A percentile compares a stretch with the other conserved stretches of the same genome.
Conservation (phyloP, 1,139 yeast species). For the Yamadazyma pseudoaaseri region DNA sequence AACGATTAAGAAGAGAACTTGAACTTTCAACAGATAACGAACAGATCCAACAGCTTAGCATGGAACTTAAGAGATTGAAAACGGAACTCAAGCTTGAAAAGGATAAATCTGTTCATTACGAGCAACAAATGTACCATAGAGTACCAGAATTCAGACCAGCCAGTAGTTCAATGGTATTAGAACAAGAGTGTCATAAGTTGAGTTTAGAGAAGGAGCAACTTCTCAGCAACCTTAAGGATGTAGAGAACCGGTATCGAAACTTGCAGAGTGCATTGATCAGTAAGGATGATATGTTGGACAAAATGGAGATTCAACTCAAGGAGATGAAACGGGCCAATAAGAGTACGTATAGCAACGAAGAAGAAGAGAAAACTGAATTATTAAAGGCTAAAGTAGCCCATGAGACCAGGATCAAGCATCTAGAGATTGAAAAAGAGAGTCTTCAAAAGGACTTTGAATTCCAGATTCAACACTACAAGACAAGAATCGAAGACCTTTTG, state of each 20-base stretch:
- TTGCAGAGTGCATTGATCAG: constrained; percentile 19
- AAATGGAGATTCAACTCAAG: constrained; percentile 24
- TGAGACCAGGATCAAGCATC: constrained; percentile 33
- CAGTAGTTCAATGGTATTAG: constrained; percentile 8
- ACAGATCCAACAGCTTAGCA: constrained; percentile 11
- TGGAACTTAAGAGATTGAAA: constrained; percentile 28
- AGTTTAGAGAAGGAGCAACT: constrained; percentile 19
- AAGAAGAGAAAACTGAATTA: constrained; percentile 32
- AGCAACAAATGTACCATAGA: not conserved
- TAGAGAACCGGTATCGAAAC: constrained; percentile 22
- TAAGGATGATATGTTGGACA: constrained; percentile 33
- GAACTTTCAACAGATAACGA: constrained; percentile 12
- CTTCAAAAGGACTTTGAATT: constrained; percentile 30
- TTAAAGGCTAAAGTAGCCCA: constrained; percentile 28
- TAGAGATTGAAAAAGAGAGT: constrained; percentile 36
- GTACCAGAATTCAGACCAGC: constrained; percentile 3
- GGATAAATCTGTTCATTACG: constrained; percentile 6
- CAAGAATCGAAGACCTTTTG: constrained; percentile 17
- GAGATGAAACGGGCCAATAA: constrained; percentile 25
- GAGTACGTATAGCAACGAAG: constrained; percentile 21
- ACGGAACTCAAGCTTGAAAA: constrained; percentile 27
- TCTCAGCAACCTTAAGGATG: constrained; percentile 17
- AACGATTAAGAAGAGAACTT: constrained; percentile 40
- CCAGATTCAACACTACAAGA: constrained; percentile 26
- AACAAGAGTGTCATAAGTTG: constrained; percentile 18